phyloP scores from a whole-genome alignment of 257 asterid genomes.

The Avicennia marina region DNA sequence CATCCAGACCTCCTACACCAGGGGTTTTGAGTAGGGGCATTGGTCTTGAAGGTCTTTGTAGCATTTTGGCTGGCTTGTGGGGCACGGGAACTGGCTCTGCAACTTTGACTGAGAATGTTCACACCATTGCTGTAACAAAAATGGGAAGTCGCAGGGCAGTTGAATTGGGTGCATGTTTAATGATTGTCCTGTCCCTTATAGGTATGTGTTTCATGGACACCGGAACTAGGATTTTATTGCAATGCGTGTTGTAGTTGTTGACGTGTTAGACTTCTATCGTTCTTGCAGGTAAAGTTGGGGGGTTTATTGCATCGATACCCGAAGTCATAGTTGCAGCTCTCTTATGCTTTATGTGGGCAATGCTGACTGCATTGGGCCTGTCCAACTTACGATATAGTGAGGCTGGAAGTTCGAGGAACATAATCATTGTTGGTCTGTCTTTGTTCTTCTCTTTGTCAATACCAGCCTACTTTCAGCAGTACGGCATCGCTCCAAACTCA shows the following conservation, averaged over 20 bases:
- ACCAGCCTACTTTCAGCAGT: constrained; percentile 95
- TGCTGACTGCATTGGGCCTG: constrained; percentile 90
- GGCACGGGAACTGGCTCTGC: constrained; percentile 94
- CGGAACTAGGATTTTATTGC: neutral
- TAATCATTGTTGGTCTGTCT: constrained; percentile 87
- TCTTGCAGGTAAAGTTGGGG: constrained; percentile 89
- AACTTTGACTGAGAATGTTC: constrained; percentile 95
- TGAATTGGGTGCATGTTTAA: constrained; percentile 73
- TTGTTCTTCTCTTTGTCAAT: constrained; percentile 76
- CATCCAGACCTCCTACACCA: constrained; percentile 94
- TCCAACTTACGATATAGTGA: constrained; percentile 93
- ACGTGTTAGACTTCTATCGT: neutral
- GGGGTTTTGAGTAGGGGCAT: constrained; percentile 95
- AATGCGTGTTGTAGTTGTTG: no score
- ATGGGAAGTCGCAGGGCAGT: constrained; percentile 98
- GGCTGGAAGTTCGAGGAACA: constrained; percentile 97
- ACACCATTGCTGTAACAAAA: constrained; percentile 97
- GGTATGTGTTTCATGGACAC: constrained; percentile 36
- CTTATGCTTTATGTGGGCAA: constrained; percentile 96
- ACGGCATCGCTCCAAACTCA: constrained; percentile 72
- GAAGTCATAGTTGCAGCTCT: constrained; percentile 94
- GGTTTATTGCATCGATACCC: constrained; percentile 92
- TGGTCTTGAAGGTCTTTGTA: constrained; percentile 95
- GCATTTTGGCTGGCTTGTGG: constrained; percentile 96
- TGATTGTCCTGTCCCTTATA: constrained; percentile 70